Percentiles rank a stretch among this genome's conserved stretches.
Conservation (phyloP, 352 stramenopile genomes). For the Phytophthora citricola region DNA sequence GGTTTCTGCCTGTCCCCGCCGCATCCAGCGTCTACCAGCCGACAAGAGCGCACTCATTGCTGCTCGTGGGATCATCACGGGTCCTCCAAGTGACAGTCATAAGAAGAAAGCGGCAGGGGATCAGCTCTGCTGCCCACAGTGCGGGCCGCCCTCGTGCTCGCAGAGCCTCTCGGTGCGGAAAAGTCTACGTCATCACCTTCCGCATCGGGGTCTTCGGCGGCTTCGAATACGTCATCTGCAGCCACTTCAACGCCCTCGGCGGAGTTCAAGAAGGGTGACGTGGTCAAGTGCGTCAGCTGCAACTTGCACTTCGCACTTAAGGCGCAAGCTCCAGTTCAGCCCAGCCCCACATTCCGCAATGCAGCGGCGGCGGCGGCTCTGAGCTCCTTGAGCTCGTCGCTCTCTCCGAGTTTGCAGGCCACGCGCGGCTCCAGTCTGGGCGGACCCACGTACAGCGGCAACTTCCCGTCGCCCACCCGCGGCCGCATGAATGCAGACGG, state of each 20-base stretch:
- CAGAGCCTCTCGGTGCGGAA: slow-evolving; percentile 39
- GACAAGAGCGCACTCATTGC: neutral
- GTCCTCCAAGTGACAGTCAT: slow-evolving; percentile 18
- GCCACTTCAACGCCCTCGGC: slow-evolving; percentile 13
- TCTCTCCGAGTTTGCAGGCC: slow-evolving; percentile 54
- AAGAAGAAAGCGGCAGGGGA: slow-evolving; percentile 31
- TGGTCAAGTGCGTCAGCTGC: slow-evolving; percentile 78
- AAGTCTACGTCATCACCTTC: slow-evolving; percentile 35
- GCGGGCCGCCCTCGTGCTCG: slow-evolving; percentile 58
- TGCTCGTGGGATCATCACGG: slow-evolving; percentile 20
- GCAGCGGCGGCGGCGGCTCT: slow-evolving; percentile 66
- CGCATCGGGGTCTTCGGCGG: neutral
- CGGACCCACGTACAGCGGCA: slow-evolving; percentile 30
- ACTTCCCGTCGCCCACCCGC: slow-evolving; percentile 27
- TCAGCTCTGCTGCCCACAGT: slow-evolving; percentile 74
- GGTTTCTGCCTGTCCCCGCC: neutral
- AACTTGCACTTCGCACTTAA: slow-evolving; percentile 82
- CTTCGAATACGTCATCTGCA: slow-evolving; percentile 24
- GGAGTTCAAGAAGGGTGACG: slow-evolving; percentile 78
- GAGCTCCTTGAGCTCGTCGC: slow-evolving; percentile 72
- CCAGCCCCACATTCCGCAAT: slow-evolving; percentile 61
- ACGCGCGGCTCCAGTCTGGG: slow-evolving; percentile 48
- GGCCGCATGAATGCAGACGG: slow-evolving; percentile 73
- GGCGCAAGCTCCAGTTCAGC: slow-evolving; percentile 33
- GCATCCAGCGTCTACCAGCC: slow-evolving; percentile 3